Conservation (phyloP, 352 stramenopile species). For the Detonula confervacea region DNA sequence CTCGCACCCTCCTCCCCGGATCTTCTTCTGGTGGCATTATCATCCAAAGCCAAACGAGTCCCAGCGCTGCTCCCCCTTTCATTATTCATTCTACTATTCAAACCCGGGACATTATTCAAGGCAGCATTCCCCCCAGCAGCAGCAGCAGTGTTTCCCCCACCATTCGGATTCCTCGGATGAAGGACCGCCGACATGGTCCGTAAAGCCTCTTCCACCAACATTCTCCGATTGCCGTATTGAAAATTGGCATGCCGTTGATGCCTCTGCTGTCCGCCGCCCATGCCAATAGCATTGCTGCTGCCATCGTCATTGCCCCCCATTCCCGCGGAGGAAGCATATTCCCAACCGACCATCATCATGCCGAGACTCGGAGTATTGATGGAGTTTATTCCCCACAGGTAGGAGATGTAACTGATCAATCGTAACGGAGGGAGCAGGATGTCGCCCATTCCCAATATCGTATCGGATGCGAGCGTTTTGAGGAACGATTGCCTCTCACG, state of each 20-base stretch:
- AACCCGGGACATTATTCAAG: no score
- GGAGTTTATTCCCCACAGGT: conserved; percentile 42
- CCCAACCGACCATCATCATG: conserved; percentile 46
- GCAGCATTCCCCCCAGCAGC: background rate
- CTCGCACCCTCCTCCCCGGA: background rate
- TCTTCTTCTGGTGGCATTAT: background rate
- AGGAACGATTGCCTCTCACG: conserved; percentile 30
- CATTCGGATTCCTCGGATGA: conserved; percentile 21
- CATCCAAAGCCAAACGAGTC: background rate
- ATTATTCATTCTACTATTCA: no score
- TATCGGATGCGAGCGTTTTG: conserved; percentile 23
- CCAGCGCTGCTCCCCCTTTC: no score
- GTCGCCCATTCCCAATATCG: conserved; percentile 44
- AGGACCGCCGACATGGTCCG: conserved; percentile 26
- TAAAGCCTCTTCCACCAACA: conserved; percentile 51
- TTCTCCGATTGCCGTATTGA: conserved; percentile 54
- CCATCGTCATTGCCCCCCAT: background rate
- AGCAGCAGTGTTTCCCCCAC: background rate
- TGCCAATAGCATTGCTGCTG: background rate
- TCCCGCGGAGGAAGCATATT: conserved; percentile 32
- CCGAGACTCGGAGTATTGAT: conserved; percentile 43
- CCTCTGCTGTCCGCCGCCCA: background rate
- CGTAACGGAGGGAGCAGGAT: conserved; percentile 42
- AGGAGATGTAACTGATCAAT: conserved; percentile 48
- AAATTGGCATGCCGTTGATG: conserved; percentile 54